Base-by-base conservation (phyloP, 2,329 filamentous ascomycete genomes). In the Bipolaris victoriae region DNA sequence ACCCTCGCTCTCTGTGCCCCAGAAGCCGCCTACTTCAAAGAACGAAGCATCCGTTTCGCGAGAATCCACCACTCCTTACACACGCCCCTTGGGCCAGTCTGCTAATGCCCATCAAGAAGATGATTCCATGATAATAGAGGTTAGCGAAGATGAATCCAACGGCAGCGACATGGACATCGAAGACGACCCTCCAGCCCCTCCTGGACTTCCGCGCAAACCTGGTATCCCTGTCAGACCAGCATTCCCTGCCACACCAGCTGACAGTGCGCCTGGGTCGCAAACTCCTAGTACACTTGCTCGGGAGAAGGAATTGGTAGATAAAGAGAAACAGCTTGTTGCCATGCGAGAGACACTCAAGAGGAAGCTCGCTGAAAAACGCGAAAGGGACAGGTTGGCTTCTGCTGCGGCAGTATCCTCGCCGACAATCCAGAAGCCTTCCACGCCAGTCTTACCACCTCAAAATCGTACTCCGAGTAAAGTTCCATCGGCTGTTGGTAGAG, bases 61-160 rank as follows among this genome's bases (percentile, higher is more conserved):
- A 13, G 64, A 57, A 16, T 60, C 59, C 26, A 67, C 71, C 0
- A 67, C 72, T 2, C 68, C 76, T 1, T 72, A 73, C 15, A 90
- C 90, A 65, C 86, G 88, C 47, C 84, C 86, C 3, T 88, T 88
- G 66, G 85, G 84, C 11, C 85, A 88, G 43, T 81, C 80, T 45
- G 80, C 82, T 22, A 64, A 72, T 44, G 63, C 70, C 47, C 79
- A 83, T 49, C 82, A 88, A 22, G 82, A 87, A 49, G 82, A 88
- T 18, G 82, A 87, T 48, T 84, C 84, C 2, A 84, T 96, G 50
- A 85, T 97, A 37, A 96, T 97, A 64, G 86, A 96, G 63, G 88
- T 96, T 37, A 96, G 91, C 70, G 93, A 96, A 26, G 86, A 88
- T 62, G 87, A 89, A 56, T 80, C 72, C 26, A 85, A 81, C 22